These are phyloP conservation scores for Domatiomyces catenatus DNA, from an alignment of 2,329 filamentous ascomycete genomes.

Conservation along the genomic window DNA sequence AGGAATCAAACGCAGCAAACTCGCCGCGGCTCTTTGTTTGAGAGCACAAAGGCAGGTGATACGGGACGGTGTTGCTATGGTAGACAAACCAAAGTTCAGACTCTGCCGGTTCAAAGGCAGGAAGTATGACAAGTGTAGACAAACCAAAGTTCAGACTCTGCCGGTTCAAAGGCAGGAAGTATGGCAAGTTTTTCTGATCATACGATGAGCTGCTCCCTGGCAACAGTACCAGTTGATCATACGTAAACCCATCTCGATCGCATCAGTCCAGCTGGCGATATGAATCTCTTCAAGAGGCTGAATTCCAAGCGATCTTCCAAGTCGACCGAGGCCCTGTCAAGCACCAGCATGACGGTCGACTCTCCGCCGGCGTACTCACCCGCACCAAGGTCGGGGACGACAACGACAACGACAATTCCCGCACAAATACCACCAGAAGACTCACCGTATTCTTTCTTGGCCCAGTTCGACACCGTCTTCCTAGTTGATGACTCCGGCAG, in stretches of 20 bases:
- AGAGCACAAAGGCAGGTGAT: too few species aligned
- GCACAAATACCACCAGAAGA: conserved; percentile 25
- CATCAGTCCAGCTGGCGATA: not conserved
- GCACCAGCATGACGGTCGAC: not conserved
- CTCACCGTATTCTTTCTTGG: conserved; percentile 61
- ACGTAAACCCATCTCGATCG: not conserved
- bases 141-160: too few species aligned
- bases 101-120: too few species aligned
- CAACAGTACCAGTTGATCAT: too few species aligned
- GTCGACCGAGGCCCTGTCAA: not conserved
- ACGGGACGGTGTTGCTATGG: too few species aligned
- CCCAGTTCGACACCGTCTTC: conserved; percentile 71
- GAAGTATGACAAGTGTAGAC: too few species aligned
- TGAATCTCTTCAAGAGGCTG: conserved; percentile 9
- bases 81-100: too few species aligned
- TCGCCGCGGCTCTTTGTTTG: too few species aligned
- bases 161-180: too few species aligned
- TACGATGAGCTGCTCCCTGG: too few species aligned
- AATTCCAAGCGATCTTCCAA: conserved; percentile 6
- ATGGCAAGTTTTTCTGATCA: too few species aligned
- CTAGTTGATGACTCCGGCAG: conserved; percentile 83
- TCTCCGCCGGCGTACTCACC: conserved; percentile 15
- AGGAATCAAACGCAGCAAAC: too few species aligned
- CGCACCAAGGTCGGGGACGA: conserved; percentile 3
- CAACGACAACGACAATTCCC: conserved; percentile 18